Evolutionary conservation across 2,329 filamentous ascomycete genomes (phyloP), one percentile per base, ranked within the genome.

Genomic region (Paracoccidioides brasiliensis): DNA sequence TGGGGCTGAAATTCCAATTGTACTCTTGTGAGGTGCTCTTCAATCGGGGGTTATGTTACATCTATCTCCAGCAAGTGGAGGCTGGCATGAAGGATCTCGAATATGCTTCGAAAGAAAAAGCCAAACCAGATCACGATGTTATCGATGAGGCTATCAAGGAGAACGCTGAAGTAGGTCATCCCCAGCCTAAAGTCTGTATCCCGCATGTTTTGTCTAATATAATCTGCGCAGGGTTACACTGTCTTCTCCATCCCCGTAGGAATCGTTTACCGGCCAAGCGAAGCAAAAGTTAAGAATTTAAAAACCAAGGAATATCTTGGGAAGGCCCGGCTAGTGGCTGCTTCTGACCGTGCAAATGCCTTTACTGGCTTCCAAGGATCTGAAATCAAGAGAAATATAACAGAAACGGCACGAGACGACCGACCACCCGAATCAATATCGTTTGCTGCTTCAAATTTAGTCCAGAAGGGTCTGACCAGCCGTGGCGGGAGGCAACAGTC

Each of bases 241-340:
- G 93, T 98, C 44, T 98, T 98, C 74, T 97, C 90, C 0, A 97
- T 97, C 54, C 93, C 93, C 0, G 90, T 97, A 10, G 93, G 93
- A 30, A 88, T 96, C 37, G 81, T 98, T 14, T 98, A 97, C 72
- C 80, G 93, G 57, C 93, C 93, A 28, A 97, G 96, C 68, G 90
- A 95, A 66, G 90, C 93, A 60, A 98, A 98, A 72, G 93, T 98
- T 62, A 94, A 94, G 73, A 98, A 98, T 66, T 77, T 98, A 65
- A 95, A 96, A 76, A 88, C 90, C 28, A 97, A 97, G 70, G 90
- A 98, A 68, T 98, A 98, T 65, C 82, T 98, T 3, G 93, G 93
- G 58, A 96, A 96, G 72, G 90, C 93, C n/a, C 82, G 89, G 58
- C 77, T 98, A 38, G 88, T 98, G 7, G 93, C 93, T 30, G 87